Base-by-base conservation (phyloP, 2,329 filamentous ascomycete genomes). In the Nemania serpens region DNA sequence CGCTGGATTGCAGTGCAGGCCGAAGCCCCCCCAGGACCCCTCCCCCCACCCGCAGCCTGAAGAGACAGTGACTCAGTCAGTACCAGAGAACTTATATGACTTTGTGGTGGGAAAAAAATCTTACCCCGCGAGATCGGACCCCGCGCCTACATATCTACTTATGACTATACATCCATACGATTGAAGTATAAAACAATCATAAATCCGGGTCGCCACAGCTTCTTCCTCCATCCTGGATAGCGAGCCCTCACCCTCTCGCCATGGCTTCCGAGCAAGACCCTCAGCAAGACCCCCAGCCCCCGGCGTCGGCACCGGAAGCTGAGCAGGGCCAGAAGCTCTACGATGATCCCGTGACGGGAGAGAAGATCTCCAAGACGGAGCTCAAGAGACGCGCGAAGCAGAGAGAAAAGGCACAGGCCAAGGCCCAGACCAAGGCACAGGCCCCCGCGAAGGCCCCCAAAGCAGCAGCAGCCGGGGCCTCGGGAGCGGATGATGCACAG, bases 311-410 rank as follows among this genome's bases (percentile, higher is more conserved):
- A 20, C 43, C 43, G 13, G 63, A 59, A 18, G 54, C 79, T 66
- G 83, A 84, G 66, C 77, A 79, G 70, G 77, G 88, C 68, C 84
- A 84, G 73, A 91, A 94, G 79, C 84, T 96, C 69, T 85, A 93
- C 77, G 85, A 95, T 52, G 95, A 99, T 77, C 91, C 96, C 73
- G 91, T 93, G 66, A 98, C 95, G 13, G 95, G 95, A 72, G 95
- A 99, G 81, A 88, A 79, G 77, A 75, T 90, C 63, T 93, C 90
- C 80, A 93, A 93, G 87, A 86, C 88, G 15, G 89, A 93, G 80
- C 82, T 98, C 76, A 99, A 99, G 91, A 94, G 91, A 82, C 88
- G 94, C 73, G 87, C 93, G 81, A 99, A 99, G 91, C 84, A 89
- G 75, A 89, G 94, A 29, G 90, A 88, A 79, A 83, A 84, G 75